Percentiles rank a stretch among this genome's conserved stretches.
Evolutionary conservation across 129 eudicot genomes (phyloP).

Genomic region (Silybum marianum): DNA sequence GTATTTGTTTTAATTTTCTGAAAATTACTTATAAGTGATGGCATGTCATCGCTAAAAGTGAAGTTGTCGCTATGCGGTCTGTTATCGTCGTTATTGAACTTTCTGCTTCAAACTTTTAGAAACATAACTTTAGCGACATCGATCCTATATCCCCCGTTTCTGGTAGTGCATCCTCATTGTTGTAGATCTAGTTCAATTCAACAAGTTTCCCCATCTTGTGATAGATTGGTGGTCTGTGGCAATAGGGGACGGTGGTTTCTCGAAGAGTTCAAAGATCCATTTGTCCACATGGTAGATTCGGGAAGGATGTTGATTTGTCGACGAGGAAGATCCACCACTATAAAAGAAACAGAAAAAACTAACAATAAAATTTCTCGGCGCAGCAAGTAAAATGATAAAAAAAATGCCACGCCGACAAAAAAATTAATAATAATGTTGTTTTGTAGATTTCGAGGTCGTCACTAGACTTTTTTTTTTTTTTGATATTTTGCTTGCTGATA

Average conservation of each 20-base stretch:
- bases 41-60: neutral
- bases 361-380: neutral
- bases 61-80: neutral
- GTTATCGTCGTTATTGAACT: neutral
- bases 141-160: neutral
- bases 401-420: too few relatives aligned
- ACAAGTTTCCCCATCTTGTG: neutral
- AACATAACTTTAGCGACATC: neutral
- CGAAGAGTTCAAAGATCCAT: neutral
- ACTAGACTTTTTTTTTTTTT: neutral
- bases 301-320: neutral
- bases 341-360: neutral
- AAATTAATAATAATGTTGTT: neutral
- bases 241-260: neutral
- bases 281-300: neutral
- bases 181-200: neutral
- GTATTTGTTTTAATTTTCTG: too few relatives aligned
- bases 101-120: neutral
- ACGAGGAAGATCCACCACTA: neutral
- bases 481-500: too few relatives aligned
- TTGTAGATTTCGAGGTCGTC: too few relatives aligned
- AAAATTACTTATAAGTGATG: neutral
- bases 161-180: neutral
- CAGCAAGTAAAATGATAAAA: neutral
- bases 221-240: neutral